Evolutionary conservation across 2,329 filamentous ascomycete species (phyloP).

Genomic region (Tolypocladium cylindrosporum): DNA sequence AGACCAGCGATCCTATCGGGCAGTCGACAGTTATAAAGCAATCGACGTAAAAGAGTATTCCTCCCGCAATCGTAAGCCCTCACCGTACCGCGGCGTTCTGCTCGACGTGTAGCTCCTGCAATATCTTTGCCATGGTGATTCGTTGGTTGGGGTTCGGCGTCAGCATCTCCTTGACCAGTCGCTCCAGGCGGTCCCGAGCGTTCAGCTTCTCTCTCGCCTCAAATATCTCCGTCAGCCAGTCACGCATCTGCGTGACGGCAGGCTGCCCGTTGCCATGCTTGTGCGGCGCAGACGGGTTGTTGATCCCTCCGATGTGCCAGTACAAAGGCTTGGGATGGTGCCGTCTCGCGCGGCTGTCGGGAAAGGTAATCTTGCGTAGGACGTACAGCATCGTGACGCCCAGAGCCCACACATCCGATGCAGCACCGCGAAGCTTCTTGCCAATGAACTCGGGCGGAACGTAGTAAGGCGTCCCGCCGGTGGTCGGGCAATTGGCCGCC

Average conservation of each 20-base stretch:
- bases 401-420: conserved; percentile 50
- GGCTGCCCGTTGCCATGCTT: conserved; percentile 26
- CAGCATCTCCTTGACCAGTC: conserved; percentile 44
- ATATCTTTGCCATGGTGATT: conserved; percentile 42
- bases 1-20: background rate
- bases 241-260: conserved; percentile 43
- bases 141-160: conserved; percentile 38
- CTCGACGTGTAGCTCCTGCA: conserved; percentile 30
- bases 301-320: conserved; percentile 49
- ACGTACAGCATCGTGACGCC: conserved; percentile 53
- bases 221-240: conserved; percentile 44
- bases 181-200: conserved; percentile 37
- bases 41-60: background rate
- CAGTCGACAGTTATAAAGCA: background rate
- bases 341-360: conserved; percentile 38
- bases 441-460: conserved; percentile 52
- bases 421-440: conserved; percentile 39
- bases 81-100: conserved; percentile 6
- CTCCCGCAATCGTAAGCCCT: background rate
- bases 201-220: conserved; percentile 37
- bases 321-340: conserved; percentile 41
- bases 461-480: conserved; percentile 52
- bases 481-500: conserved; percentile 32
- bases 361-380: conserved; percentile 43
- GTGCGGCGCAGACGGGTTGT: conserved; percentile 24